Evolutionary conservation across 164 flowering plant species (phyloP), one percentile per base, ranked within the genome.

Genomic region (Protea cynaroides): DNA sequence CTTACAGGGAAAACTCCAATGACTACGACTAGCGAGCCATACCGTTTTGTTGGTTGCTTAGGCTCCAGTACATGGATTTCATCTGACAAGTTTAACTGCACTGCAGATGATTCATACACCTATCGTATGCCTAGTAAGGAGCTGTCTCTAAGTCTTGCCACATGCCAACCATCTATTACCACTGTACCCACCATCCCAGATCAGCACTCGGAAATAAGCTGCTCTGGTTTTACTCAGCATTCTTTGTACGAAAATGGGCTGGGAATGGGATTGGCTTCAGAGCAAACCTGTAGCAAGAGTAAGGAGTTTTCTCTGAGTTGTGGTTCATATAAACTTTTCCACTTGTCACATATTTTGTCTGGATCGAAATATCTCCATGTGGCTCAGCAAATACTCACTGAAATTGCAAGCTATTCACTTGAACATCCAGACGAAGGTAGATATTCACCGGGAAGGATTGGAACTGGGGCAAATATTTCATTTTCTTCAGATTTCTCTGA

Each of bases 311-410:
- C 85, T 56, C 59, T 68, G 14, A 69, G 75, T 55, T 74, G 56
- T 64, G 62, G 72, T 63, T 77, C 74, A 25, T 34, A 19, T 38
- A 64, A 63, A 58, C 69, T 74, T 1, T 50, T 62, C 49, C 79
- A 76, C 12, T 60, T 72, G 51, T 63, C 79, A 1, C 78, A 76
- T 46, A 56, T 75, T n/a, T 63, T 76, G 40, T 69, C 80, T 0
- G 86, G 84, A 25, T 87, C 96, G 7, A 82, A 78, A 59, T 94
- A 83, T 71, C 81, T 85, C 52, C 66, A 29, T 50, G 84, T 67
- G 10, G 72, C 87, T 67, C 97, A 90, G 74, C 85, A 89, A 66
- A 84, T 94, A 67, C 93, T 94, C 25, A 69, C 82, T 19, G 84
- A 87, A 58, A 66, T 89, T 65, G 83, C 95, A 14, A 78, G 67